Evolutionary conservation across 116 monocot species (phyloP), one percentile per base, ranked within the genome.

Genomic region (Thalassia testudinum): DNA sequence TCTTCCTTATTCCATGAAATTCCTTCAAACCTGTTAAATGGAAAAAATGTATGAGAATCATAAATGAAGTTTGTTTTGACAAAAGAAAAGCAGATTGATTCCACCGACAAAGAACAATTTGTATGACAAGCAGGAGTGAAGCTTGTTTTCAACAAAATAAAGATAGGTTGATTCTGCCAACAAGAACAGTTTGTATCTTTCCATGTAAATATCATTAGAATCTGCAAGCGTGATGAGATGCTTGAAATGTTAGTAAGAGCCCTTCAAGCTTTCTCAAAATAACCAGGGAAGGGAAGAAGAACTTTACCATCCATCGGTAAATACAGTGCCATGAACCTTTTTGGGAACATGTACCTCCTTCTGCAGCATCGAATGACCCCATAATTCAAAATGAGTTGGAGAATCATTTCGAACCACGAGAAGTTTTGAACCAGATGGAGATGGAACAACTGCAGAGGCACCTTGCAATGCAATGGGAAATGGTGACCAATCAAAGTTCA

Each of bases 1-100:
- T 95, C 88, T 49, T 88, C 68, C 22, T 75, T 59, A 26, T 88
- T 84, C 95, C 95, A 95, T 42, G 95, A 85, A 56, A 95, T 85
- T 48, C 95, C 88, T 60, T 85, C 95, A 85, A 95, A 95, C 95
- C 95, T 95, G 59, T 34, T 3, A 3, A 34, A 34, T 34, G 30
- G 10, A 47, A 10, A 22, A 37, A 38, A 21, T 18, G 47, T 15
- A 14, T 47, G 8, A 47, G 20, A n/a, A n/a, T n/a, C n/a, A n/a
- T n/a, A n/a, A n/a, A 21, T 18, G 14, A 18, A 12, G 16, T 38
- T 24, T 12, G 24, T 24, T 57, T 18, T 19, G 28, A 24, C 24
- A 34, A 34, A 34, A 34, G 3, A 3, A 34, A 34, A 34, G 10
- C 10, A 10, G 30, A n/a, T n/a, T n/a, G n/a, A n/a, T n/a, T n/a